Evolutionary conservation across 116 monocot genomes (phyloP), one percentile per base, ranked within the genome.

Genomic region (Zostera marina): DNA sequence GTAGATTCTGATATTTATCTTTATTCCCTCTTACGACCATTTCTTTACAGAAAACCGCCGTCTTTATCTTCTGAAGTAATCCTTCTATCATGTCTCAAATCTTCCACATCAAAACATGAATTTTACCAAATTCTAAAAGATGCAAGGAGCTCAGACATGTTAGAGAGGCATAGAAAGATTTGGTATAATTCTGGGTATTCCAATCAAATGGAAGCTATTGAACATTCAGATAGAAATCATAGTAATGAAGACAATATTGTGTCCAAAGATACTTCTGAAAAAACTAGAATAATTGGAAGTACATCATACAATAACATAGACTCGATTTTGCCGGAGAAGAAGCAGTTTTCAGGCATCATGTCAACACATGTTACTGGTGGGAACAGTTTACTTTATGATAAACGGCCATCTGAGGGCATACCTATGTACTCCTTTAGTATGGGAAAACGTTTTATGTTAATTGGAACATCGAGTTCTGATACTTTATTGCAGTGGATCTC

Each of bases 131-230:
- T 72, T 58, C 52, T 89, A 46, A 82, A 98, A 68, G 74, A 79
- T 75, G 76, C 79, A 15, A 74, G 78, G 62, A 70, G 77, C 56
- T 74, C 78, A 68, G 84, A 84, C 44, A 93, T 81, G 88, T 64
- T 93, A 59, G 92, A 87, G 43, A 81, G 93, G 56, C 93, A 93
- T 70, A 84, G 93, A 70, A 88, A 81, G 68, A 79, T 93, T 66
- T 88, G 93, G 93, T 88, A 93, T 65, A 87, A 84, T 54, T 76
- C 73, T 17, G 62, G 84, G 7, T 32, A 68, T 38, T 64, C 70
- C 41, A 87, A 87, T 63, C 78, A 84, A 42, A 75, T 74, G 88
- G 93, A 88, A 73, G 69, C 64, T 41, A 60, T 76, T 66, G 88
- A 79, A 58, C 68, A 73, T 41, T 53, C 63, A 14, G 74, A 61